Base-by-base conservation (phyloP, 1,284 basidiomycete genomes). In the Kalmanozyma brasiliensis region DNA sequence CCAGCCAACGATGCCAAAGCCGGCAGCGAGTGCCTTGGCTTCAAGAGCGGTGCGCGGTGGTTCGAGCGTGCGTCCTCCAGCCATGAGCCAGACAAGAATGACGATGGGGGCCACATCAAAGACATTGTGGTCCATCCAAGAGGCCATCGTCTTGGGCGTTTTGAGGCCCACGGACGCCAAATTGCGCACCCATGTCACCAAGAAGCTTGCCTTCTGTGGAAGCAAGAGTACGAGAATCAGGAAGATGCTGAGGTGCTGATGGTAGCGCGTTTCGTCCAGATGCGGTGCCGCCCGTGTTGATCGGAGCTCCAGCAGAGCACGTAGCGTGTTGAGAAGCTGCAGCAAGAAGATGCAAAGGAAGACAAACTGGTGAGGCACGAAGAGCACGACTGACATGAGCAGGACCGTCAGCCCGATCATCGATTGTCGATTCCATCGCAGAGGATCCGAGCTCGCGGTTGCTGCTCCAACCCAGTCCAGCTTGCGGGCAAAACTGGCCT, bases 171-270 rank as follows among this genome's bases (percentile, higher is more conserved):
- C 84, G 78, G 79, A 80, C 8, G 76, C 53, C 19, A 84, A 62
- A 48, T 93, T 95, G 51, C 93, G 88, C 1, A 90, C 89, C 94
- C 94, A 98, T 0, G 96, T 93, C 0, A 88, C 88, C 17, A 98
- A 84, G 7, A 91, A 89, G 0, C 93, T 90, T 0, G 88, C 90
- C 8, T 87, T 87, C 46, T 93, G 85, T 0, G 94, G 94, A 0
- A 95, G 83, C 1, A 96, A 85, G 86, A 91, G 89, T 86, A 94
- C 88, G n/a, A 93, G 83, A 40, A 94, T 83, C 10, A 95, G 82
- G 0, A 91, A 42, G 66, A 91, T 87, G 40, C 86, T 80, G 30
- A 82, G 55, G 38, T 82, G 76, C 40, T 80, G 46, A 35, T 74
- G 86, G 87, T 65, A 88, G 86, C 72, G 88, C 83, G 57, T 49